These are phyloP conservation scores for Glycine latifolia DNA, from an alignment of 306 rosid genomes.

Conservation along the genomic window DNA sequence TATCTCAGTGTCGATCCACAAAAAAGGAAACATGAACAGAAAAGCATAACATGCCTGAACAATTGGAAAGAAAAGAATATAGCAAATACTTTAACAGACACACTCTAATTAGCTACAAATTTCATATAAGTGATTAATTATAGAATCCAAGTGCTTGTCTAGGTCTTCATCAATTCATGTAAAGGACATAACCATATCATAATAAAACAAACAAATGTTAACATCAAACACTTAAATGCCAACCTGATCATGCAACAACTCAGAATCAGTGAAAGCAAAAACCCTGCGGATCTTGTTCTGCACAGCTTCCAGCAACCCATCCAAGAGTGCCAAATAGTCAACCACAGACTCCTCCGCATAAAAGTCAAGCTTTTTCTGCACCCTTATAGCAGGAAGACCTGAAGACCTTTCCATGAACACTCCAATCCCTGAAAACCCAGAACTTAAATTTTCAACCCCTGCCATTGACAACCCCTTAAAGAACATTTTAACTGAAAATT, in stretches of 20 bases:
- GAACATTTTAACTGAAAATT: constrained; percentile 78
- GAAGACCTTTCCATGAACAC: constrained; percentile 81
- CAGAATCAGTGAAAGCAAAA: constrained; percentile 84
- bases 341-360: constrained; percentile 78
- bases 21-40: not conserved
- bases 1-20: not conserved
- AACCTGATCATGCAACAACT: constrained; percentile 76
- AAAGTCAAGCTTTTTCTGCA: constrained; percentile 91
- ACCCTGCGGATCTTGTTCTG: constrained; percentile 63
- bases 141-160: constrained; percentile 9
- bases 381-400: constrained; percentile 60
- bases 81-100: constrained; percentile 27
- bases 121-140: constrained; percentile 24
- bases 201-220: constrained; percentile 1
- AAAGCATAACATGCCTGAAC: not conserved
- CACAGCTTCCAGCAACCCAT: constrained; percentile 78
- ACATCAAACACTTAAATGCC: constrained; percentile 30
- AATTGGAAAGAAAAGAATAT: not conserved
- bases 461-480: constrained; percentile 87
- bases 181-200: not conserved
- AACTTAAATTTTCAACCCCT: constrained; percentile 65
- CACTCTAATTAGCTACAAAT: not conserved
- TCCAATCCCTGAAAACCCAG: constrained; percentile 94
- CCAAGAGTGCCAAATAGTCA: constrained; percentile 88
- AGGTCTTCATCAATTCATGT: constrained; percentile 6